Conservation (phyloP, 176 grass and related monocot species). For the Oryza punctata region DNA sequence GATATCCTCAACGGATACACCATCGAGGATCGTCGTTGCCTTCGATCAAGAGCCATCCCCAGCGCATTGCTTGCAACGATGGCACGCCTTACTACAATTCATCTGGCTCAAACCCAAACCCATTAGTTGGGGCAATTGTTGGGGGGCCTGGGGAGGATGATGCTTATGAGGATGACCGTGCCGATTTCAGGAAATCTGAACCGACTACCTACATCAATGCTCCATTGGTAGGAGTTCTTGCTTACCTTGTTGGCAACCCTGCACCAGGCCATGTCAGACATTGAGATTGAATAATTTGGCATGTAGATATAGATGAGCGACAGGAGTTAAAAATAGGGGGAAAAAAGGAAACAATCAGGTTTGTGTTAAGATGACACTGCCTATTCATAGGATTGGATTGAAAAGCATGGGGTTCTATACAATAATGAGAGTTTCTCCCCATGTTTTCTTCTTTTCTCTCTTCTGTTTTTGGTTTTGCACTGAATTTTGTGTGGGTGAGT, state of each 20-base stretch:
- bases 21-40: slow-evolving; percentile 85
- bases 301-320: slow-evolving; percentile 31
- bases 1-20: slow-evolving; percentile 80
- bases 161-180: slow-evolving; percentile 70
- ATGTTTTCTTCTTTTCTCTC: background rate
- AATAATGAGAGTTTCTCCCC: background rate
- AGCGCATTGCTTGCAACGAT: slow-evolving; percentile 68
- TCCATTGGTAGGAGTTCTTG: slow-evolving; percentile 79
- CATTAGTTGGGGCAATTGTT: slow-evolving; percentile 69
- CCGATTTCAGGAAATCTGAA: slow-evolving; percentile 82
- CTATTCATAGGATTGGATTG: slow-evolving; percentile 15
- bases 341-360: slow-evolving; percentile 6
- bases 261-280: slow-evolving; percentile 17
- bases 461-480: slow-evolving; percentile 17
- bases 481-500: slow-evolving; percentile 14
- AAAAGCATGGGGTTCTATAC: background rate
- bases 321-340: background rate
- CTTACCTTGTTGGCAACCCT: slow-evolving; percentile 73
- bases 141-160: slow-evolving; percentile 92
- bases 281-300: slow-evolving; percentile 11
- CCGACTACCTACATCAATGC: slow-evolving; percentile 98
- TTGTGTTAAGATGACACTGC: slow-evolving; percentile 24
- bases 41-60: slow-evolving; percentile 64
- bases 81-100: slow-evolving; percentile 74
- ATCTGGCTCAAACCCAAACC: slow-evolving; percentile 64